A percentile compares a stretch with the other conserved stretches of the same genome.
Conservation (phyloP, 805 yeast genomes). For the Candida pseudoglaebosa region DNA sequence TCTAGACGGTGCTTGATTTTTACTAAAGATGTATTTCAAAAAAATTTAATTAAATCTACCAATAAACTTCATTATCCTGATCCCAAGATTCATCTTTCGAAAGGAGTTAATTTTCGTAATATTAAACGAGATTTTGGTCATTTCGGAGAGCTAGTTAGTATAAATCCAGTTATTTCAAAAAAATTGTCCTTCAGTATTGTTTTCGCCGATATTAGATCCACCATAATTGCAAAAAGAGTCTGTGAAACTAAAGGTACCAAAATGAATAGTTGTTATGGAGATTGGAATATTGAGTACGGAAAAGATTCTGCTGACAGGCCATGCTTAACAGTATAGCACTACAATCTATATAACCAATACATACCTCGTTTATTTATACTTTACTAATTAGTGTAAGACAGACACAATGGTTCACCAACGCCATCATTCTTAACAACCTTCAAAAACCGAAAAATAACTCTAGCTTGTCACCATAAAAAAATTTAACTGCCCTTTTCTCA, state of each 20-base stretch:
- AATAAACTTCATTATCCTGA: slow-evolving; percentile 37
- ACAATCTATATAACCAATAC: too few relatives aligned
- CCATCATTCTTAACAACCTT: too few relatives aligned
- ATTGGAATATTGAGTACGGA: slow-evolving; percentile 66
- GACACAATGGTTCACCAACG: too few relatives aligned
- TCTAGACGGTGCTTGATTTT: slow-evolving; percentile 56
- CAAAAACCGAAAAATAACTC: too few relatives aligned
- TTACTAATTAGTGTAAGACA: too few relatives aligned
- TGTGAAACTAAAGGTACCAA: slow-evolving; percentile 28
- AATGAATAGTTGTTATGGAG: slow-evolving; percentile 44
- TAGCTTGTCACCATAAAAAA: too few relatives aligned
- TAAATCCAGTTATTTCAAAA: slow-evolving; percentile 64
- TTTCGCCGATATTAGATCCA: slow-evolving; percentile 54
- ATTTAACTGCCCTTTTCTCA: too few relatives aligned
- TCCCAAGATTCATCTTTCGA: slow-evolving; percentile 38
- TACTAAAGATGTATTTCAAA: slow-evolving; percentile 21
- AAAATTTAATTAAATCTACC: slow-evolving; percentile 20
- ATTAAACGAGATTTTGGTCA: slow-evolving; percentile 46
- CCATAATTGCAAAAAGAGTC: slow-evolving; percentile 54
- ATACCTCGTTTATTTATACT: not conserved
- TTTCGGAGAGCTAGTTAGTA: slow-evolving; percentile 60
- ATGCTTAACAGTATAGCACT: slow-evolving; percentile 24
- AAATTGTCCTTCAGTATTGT: slow-evolving; percentile 59
- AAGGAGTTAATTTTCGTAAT: slow-evolving; percentile 41
- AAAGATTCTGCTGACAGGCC: slow-evolving; percentile 63